Base-by-base conservation (phyloP, 2,329 filamentous ascomycete genomes). In the Verruconis gallopava region DNA sequence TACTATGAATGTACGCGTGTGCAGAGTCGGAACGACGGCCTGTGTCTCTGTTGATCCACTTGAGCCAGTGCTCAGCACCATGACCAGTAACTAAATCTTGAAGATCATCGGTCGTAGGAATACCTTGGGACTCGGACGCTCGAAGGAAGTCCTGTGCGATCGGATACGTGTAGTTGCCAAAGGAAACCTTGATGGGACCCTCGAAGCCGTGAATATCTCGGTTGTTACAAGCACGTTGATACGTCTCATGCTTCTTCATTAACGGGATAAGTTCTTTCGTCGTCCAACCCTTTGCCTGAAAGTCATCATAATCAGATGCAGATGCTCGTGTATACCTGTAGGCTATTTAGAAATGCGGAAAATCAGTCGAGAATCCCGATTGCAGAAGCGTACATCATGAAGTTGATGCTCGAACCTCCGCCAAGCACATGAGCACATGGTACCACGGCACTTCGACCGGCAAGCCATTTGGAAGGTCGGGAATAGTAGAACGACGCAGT, bases 401-500 rank as follows among this genome's bases (percentile, higher is more conserved):
- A 85, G 60, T 85, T 85, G 60, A 85, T 83, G 5, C 76, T 81
- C 2, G 77, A 81, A 6, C 79, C 79, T 18, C 79, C 79, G 9
- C 81, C 81, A 1, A 86, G 65, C 25, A 85, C 68, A 48, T 85
- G 76, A 25, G 81, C 81, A 50, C 73, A 79, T 1, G 81, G 81
- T n/a, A 86, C 81, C 36, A 85, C 71, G 17, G 81, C 81, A 53
- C 75, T 74, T 36, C 81, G 71, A 13, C 81, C 81, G 49, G 71
- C 73, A 19, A 88, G 73, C 67, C 74, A 81, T 59, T 81, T 74
- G 0, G 79, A 84, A 13, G 81, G 79, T 32, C 77, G 71, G 37
- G 81, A 85, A 59, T 86, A 76, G 56, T 88, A 89, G 61, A 88
- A 88, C 0, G 80, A 81, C 22, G 83, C 81, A 21, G 80, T 85